Base-by-base conservation (phyloP, 1,284 basidiomycete species). In the Afroboletus lepidellus region DNA sequence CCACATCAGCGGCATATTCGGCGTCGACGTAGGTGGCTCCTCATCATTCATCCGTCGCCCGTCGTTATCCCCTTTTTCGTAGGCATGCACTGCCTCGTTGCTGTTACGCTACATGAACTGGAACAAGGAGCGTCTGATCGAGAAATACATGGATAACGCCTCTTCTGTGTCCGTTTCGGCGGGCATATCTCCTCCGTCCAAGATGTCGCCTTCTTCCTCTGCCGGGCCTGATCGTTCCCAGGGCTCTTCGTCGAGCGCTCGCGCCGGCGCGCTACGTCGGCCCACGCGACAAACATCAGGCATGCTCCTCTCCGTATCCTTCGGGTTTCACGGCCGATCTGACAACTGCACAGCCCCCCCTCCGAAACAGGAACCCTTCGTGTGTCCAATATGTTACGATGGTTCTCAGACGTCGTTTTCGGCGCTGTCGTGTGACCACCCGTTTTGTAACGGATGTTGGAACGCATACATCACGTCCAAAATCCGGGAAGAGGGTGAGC, bases 111-210 rank as follows among this genome's bases (percentile, higher is more conserved):
- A 94, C 73, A 86, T 90, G 76, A 78, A 80, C 43, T 99, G 96
- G 96, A 98, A 99, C 78, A 92, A 92, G 66, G 96, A 99, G 72
- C 87, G 87, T 54, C 81, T 98, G n/a, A 92, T 92, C 57, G 92
- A 97, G 75, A 87, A 89, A 69, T 97, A 92, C 72, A 94, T 95
- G 92, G 94, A 94, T 62, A 89, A 92, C 58, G 80, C 91, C 1
- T 77, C 83, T 16, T 73, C 76, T 9, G 80, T 94, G 5, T 81
- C 87, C 37, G 77, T 81, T 23, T 80, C 83, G 8, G 91, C 93
- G 1, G 94, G 94, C 3, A 72, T 76, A 58, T 67, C 64, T 67
- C 58, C 69, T 59, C 58, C 71, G 67, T 46, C 73, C 69, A 41
- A 75, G 75, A 53, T 64, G 8, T 50, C 70, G 15, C 63, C 72